Evolutionary conservation across 768 basidiomycete species (phyloP), one percentile per base, ranked within the genome.

Genomic region (Omphalotus guepiniiformis): DNA sequence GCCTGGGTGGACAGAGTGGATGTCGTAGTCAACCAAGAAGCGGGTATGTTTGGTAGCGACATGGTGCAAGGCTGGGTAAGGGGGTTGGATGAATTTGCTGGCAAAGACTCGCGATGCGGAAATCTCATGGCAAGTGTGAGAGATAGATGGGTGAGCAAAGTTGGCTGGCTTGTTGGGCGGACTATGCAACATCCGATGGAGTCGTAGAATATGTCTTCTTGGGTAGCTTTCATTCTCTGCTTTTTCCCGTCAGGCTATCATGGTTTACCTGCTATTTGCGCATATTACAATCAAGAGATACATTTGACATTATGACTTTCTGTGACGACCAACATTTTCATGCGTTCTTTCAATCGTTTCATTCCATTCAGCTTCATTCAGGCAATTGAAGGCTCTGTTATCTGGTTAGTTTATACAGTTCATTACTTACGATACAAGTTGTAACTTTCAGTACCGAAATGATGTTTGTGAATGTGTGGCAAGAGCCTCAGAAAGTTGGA

Each of bases 41-140:
- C 80, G 4, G 81, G 86, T 4, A 88, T 93, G 88, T 90, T 90
- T 60, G 80, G 86, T 2, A 73, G 70, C 28, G 88, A 90, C 51
- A 77, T 75, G 7, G 87, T 83, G 34, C 65, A 72, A 53, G 68
- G 65, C 4, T 93, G 89, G 89, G 82, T 83, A 56, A 73, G 78
- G 34, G 74, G 70, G 6, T 61, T 93, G 57, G 85, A 91, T 45
- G 76, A 77, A 35, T 76, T 85, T 57, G 82, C 74, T 30, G 67
- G 69, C 16, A 79, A 80, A 50, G 66, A 63, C 19, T 50, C 59
- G 34, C 68, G 68, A 35, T 65, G 65, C 19, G 58, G 61, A 34
- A 56, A 61, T 2, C 55, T 69, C 16, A 70, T 79, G 69, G 61
- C 67, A 47, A 54, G 54, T 9, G 56, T 72, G 29, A 57, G 75